Percentiles rank a stretch among this genome's conserved stretches.
Conservation (phyloP, 2,329 filamentous ascomycete species). For the Cercospora sojina region DNA sequence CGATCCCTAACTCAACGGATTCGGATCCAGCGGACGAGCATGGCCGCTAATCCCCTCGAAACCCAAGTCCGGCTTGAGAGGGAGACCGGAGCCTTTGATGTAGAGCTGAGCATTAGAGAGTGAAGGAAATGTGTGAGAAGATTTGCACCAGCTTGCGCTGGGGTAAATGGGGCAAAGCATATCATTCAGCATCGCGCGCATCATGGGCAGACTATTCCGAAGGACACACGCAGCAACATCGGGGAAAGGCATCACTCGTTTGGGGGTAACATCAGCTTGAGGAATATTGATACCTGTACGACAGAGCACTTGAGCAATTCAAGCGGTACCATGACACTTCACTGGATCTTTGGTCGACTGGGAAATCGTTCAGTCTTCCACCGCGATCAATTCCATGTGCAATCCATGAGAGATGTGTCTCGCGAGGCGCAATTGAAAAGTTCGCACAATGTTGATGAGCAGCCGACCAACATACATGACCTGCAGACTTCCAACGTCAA, state of each 20-base stretch:
- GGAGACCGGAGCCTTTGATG: neutral
- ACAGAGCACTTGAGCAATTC: neutral
- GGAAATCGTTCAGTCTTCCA: neutral
- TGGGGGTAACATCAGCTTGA: neutral
- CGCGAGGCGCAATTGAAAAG: neutral
- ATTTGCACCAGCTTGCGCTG: neutral
- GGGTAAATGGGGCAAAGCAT: neutral
- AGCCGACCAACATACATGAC: neutral
- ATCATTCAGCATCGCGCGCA: neutral
- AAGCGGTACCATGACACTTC: neutral
- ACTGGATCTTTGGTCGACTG: neutral
- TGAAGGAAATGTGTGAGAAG: neutral
- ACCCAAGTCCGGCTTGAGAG: neutral
- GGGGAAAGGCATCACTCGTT: neutral
- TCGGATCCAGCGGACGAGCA: neutral
- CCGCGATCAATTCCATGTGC: neutral
- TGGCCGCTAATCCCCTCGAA: neutral
- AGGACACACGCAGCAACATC: neutral
- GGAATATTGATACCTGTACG: neutral
- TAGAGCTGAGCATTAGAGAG: neutral
- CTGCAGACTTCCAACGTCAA: neutral
- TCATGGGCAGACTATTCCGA: neutral
- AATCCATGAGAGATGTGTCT: neutral
- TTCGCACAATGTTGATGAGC: neutral
- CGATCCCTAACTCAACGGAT: neutral